Evolutionary conservation across 2,329 filamentous ascomycete species (phyloP), one percentile per base, ranked within the genome.

Genomic region (Triangularia verruculosa): DNA sequence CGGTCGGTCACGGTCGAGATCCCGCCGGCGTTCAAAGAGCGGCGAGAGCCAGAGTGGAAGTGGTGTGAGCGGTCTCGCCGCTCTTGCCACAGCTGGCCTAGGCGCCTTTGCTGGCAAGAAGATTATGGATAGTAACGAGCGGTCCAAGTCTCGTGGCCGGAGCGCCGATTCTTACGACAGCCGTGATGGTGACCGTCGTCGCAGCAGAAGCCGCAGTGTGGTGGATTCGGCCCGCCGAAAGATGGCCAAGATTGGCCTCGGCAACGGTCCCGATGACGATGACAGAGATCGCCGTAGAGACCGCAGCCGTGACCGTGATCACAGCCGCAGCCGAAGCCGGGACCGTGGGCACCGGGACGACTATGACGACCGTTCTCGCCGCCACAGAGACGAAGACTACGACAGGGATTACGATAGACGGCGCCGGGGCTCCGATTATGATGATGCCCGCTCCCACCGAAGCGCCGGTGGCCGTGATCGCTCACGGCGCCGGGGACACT

Each of bases 1-100:
- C 0, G 85, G 86, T 15, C 83, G 89, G 55, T 92, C 89, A 68
- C 86, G 87, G 54, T 92, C 90, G 27, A 84, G 89, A 57, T 91
- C 89, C 2, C 82, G 85, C 20, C 82, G 84, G 63, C 85, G 86
- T 59, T 89, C 88, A 56, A 75, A 78, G 62, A 72, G 74, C 57
- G 74, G 76, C 57, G 61, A 67, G 22, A 67, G 68, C 58, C 74
- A 77, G 30, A 74, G 79, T 22, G 76, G 79, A 55, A 76, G 78
- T 59, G 79, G 81, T 58, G 78, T 76, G 3, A 77, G 74, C 51
- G 84, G 85, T 30, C 80, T 88, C n/a, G 86, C 86, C 22, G 86
- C 85, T 25, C 78, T 89, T 52, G 86, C 86, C 12, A 87, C 86
- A 1, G 86, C 86, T 27, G 86, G 85, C 20, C 73, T 89, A 2